Evolutionary conservation across 192 early-diverging fungal genomes (phyloP).

Genomic region (Backusella australiensis): DNA sequence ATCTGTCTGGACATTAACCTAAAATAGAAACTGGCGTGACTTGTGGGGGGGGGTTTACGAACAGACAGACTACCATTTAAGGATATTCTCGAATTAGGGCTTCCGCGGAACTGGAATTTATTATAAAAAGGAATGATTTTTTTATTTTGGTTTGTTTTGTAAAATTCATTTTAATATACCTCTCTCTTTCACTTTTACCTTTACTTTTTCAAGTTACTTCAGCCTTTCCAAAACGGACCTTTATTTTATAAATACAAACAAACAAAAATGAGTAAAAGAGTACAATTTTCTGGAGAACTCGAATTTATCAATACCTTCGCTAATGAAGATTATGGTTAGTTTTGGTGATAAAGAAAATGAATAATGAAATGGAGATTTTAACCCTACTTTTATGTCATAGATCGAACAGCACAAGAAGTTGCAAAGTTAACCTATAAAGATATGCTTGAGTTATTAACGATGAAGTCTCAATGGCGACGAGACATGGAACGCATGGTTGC

Average conservation of each 20-base stretch:
- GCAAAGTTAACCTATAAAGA: constrained; percentile 23
- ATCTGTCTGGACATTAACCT: background rate
- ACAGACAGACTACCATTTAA: background rate
- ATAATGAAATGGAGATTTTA: constrained; percentile 8
- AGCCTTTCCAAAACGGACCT: background rate
- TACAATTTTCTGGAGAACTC: constrained; percentile 20
- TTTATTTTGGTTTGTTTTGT: background rate
- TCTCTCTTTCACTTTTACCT: background rate
- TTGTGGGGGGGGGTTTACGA: constrained; percentile 1
- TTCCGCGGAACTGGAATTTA: constrained; percentile 9
- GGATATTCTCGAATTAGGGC: background rate
- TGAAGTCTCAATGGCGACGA: constrained; percentile 24
- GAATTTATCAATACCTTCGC: constrained; percentile 22
- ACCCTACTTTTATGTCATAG: background rate
- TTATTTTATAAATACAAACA: background rate
- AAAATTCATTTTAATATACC: constrained; percentile 7
- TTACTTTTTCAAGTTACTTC: background rate
- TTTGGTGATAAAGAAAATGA: background rate
- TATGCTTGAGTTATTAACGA: constrained; percentile 21
- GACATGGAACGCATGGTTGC: constrained; percentile 22
- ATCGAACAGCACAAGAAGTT: constrained; percentile 24
- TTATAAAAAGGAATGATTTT: constrained; percentile 10
- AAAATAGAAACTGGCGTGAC: background rate
- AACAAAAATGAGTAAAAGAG: constrained; percentile 13
- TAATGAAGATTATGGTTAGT: constrained; percentile 24